Percentiles rank a stretch among this genome's conserved stretches.
Conservation (phyloP, 768 basidiomycete genomes). For the Leccinum disarticulatum region DNA sequence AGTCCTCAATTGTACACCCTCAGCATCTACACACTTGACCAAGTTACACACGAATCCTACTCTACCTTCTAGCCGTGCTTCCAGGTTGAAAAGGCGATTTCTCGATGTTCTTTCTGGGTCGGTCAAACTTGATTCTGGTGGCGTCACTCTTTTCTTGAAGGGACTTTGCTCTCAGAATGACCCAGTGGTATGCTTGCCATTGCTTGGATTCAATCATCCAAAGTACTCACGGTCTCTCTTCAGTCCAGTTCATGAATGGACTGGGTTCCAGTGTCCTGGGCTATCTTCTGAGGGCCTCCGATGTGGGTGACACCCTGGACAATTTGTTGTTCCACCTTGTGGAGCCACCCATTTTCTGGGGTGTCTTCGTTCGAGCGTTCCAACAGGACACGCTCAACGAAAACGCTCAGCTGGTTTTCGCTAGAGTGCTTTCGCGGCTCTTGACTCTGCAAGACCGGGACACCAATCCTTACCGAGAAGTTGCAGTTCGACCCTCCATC, state of each 20-base stretch:
- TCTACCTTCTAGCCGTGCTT: conserved; percentile 1
- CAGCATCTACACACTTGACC: background rate
- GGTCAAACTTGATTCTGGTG: conserved; percentile 22
- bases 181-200: conserved; percentile 35
- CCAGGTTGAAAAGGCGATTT: conserved; percentile 36
- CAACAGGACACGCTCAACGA: conserved; percentile 32
- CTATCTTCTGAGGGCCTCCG: conserved; percentile 39
- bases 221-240: conserved; percentile 37
- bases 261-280: conserved; percentile 35
- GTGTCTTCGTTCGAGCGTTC: conserved; percentile 34
- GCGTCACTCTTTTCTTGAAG: conserved; percentile 41
- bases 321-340: conserved; percentile 42
- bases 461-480: conserved; percentile 37
- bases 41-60: conserved; percentile 4
- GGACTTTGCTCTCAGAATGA: conserved; percentile 45
- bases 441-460: conserved; percentile 35
- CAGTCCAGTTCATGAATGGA: conserved; percentile 49
- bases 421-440: conserved; percentile 49
- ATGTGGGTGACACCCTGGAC: conserved; percentile 42
- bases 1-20: background rate
- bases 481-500: conserved; percentile 33
- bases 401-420: conserved; percentile 40
- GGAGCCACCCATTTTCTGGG: conserved; percentile 55
- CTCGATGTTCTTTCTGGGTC: conserved; percentile 32
- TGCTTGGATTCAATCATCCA: conserved; percentile 37